These are phyloP conservation scores for Gryganskiella cystojenkinii DNA, from an alignment of 192 early-diverging fungal genomes.

Conservation along the genomic window DNA sequence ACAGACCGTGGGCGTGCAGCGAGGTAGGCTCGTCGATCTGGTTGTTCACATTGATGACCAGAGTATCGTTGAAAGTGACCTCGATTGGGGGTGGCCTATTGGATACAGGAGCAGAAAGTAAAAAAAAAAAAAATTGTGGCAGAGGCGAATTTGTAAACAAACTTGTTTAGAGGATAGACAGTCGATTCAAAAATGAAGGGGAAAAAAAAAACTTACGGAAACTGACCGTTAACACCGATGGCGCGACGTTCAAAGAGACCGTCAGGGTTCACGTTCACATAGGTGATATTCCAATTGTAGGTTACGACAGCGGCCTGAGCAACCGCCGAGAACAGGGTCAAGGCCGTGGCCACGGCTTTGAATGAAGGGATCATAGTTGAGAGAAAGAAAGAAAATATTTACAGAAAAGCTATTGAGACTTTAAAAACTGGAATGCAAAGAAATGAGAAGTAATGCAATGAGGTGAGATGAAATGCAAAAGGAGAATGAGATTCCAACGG, in stretches of 20 bases:
- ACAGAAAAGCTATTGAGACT: not conserved
- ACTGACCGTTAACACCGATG: slow-evolving; percentile 69
- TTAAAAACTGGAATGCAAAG: not conserved
- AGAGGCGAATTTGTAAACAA: too few relatives aligned
- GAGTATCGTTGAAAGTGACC: slow-evolving; percentile 28
- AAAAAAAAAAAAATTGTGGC: not conserved
- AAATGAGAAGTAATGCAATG: slow-evolving; percentile 4
- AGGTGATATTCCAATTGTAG: slow-evolving; percentile 74
- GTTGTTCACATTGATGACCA: slow-evolving; percentile 48
- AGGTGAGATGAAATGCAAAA: not conserved
- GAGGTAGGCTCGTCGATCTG: slow-evolving; percentile 60
- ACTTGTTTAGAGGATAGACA: too few relatives aligned
- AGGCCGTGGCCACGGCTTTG: too few relatives aligned
- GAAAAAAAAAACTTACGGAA: slow-evolving; percentile 59
- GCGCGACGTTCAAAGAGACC: slow-evolving; percentile 66
- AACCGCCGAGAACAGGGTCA: slow-evolving; percentile 11
- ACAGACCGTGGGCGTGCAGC: slow-evolving; percentile 73
- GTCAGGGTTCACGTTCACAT: slow-evolving; percentile 70
- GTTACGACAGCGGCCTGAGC: slow-evolving; percentile 60
- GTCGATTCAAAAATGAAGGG: not conserved
- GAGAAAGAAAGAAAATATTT: slow-evolving; percentile 12
- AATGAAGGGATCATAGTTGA: not conserved
- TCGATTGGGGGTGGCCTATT: slow-evolving; percentile 47
- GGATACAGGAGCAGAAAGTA: not conserved
- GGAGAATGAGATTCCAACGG: slow-evolving; percentile 4